These are phyloP conservation scores for Dictyostelium discoideum DNA, from an alignment of 78 protist genomes.

Conservation along the genomic window DNA sequence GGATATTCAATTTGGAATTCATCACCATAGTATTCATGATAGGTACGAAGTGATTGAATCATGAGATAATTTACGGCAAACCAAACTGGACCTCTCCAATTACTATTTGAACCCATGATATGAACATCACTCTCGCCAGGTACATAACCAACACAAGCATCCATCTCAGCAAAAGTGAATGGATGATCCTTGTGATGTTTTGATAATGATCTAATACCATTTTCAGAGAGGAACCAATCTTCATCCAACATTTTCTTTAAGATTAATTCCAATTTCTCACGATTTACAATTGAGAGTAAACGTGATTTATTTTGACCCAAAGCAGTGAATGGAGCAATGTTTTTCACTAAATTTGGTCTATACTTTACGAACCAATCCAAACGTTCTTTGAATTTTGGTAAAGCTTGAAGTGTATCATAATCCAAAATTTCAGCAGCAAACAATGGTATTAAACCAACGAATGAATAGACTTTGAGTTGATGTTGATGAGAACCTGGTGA, in stretches of 20 bases:
- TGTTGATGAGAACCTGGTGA: background rate
- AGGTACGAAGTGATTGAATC: slow-evolving; percentile 75
- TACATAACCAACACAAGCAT: slow-evolving; percentile 6
- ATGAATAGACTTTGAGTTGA: slow-evolving; percentile 34
- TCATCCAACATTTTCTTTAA: slow-evolving; percentile 66
- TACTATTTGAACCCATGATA: slow-evolving; percentile 89
- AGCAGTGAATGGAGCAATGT: slow-evolving; percentile 16
- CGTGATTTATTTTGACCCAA: slow-evolving; percentile 26
- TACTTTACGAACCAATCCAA: slow-evolving; percentile 80
- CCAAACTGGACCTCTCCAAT: slow-evolving; percentile 94
- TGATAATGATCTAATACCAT: slow-evolving; percentile 86
- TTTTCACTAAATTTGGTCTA: slow-evolving; percentile 39
- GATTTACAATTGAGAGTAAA: slow-evolving; percentile 62
- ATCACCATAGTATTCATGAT: slow-evolving; percentile 67
- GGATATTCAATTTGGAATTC: slow-evolving; percentile 62
- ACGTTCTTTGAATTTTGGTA: slow-evolving; percentile 79
- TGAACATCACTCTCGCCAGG: slow-evolving; percentile 77
- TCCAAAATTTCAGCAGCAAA: slow-evolving; percentile 62
- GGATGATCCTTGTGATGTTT: slow-evolving; percentile 67
- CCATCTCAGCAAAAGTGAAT: background rate
- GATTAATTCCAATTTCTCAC: slow-evolving; percentile 28
- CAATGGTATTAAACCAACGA: slow-evolving; percentile 80
- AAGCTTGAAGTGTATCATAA: slow-evolving; percentile 13
- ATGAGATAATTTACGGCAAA: slow-evolving; percentile 78
- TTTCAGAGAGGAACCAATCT: slow-evolving; percentile 75